Evolutionary conservation across 768 basidiomycete genomes (phyloP), one percentile per base, ranked within the genome.

Genomic region (Boletus barrowsii): DNA sequence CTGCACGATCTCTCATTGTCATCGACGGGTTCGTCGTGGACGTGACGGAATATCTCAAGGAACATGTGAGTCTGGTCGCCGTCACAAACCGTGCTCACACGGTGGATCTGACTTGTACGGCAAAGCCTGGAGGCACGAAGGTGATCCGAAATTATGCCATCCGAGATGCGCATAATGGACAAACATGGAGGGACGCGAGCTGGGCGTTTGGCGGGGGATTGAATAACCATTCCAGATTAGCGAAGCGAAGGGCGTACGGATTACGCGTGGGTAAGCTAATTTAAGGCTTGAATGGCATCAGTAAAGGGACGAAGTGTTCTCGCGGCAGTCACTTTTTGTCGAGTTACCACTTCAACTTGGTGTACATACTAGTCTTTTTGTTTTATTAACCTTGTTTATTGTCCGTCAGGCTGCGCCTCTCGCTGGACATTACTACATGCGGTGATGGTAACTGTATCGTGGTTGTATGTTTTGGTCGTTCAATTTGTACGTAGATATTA

Each of bases 191-290:
- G 29, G 47, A 57, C 22, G 56, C 55, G 33, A 50, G 55, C 43
- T 57, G 56, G 56, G 56, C 47, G 15, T 57, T 57, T 32, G 33
- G 3, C 10, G 56, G 47, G 8, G 55, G 56, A 20, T 20, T 57
- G 39, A 57, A 57, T 24, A 57, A 57, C 26, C 55, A 57, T 7
- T 50, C 55, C 6, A 56, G 47, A 29, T 20, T 17, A 5, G 55
- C 56, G 10, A 57, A 13, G 29, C 47, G 24, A 30, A 45, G 47
- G 33, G 15, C 22, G 33, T 30, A 35, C 5, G 33, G n/a, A 36
- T 50, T 57, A 32, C 56, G 56, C 20, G 47, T 57, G 37, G 56
- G 55, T 5, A 57, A 42, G 39, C 17, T 57, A 1, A n/a, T n/a
- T n/a, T n/a, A 57, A 42, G 33, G 47, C 24, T 29, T 51, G 42